A percentile compares a stretch with the other conserved stretches of the same genome.
Evolutionary conservation across 1,284 basidiomycete genomes (phyloP).

Genomic region (Pterulicium gracile): DNA sequence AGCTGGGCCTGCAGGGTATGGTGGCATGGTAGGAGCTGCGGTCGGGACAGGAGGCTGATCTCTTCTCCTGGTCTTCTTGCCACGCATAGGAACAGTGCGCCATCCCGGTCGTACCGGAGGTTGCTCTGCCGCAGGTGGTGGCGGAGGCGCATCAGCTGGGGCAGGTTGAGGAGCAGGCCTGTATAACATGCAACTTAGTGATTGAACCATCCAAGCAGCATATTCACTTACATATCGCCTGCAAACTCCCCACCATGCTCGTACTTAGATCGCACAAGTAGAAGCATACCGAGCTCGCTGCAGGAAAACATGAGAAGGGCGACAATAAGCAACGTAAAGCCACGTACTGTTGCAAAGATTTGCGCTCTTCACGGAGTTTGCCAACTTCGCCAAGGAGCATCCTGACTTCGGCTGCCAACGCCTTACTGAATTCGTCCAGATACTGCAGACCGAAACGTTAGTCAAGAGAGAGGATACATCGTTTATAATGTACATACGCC

Average conservation of each 20-base stretch:
- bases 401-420: conserved; percentile 66
- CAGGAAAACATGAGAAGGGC: conserved; percentile 6
- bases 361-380: conserved; percentile 61
- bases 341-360: conserved; percentile 60
- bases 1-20: conserved; percentile 7
- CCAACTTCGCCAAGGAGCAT: conserved; percentile 70
- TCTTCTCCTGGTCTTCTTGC: conserved; percentile 15
- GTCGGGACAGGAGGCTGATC: conserved; percentile 12
- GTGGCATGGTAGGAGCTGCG: conserved; percentile 15
- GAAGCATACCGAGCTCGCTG: conserved; percentile 60
- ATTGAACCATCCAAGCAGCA: too few relatives aligned
- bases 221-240: too few relatives aligned
- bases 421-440: conserved; percentile 72
- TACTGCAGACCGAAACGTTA: conserved; percentile 29
- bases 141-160: conserved; percentile 18
- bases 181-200: too few relatives aligned
- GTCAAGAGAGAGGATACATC: too few relatives aligned
- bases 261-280: conserved; percentile 59
- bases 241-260: conserved; percentile 68
- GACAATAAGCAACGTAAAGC: neutral
- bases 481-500: conserved; percentile 33
- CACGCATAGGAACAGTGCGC: conserved; percentile 25
- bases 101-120: conserved; percentile 24
- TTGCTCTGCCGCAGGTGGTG: conserved; percentile 15
- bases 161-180: conserved; percentile 32